These are phyloP conservation scores for Colletotrichum caudatum DNA, from an alignment of 2,329 filamentous ascomycete genomes.

Conservation along the genomic window DNA sequence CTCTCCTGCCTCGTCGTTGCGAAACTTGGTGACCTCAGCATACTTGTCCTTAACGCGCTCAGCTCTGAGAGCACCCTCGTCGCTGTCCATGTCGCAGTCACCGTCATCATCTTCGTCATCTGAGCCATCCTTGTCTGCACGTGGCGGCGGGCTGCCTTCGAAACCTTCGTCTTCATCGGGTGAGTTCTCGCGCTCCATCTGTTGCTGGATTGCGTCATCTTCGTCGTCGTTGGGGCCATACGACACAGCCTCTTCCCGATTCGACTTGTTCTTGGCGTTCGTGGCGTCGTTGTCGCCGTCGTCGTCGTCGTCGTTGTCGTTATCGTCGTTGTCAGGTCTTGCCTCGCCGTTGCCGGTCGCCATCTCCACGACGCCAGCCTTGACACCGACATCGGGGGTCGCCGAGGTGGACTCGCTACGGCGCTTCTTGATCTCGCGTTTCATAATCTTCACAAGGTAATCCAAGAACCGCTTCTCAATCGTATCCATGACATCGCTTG, in stretches of 20 bases:
- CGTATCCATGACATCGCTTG: slow-evolving; percentile 80
- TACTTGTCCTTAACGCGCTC: slow-evolving; percentile 73
- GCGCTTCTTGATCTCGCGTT: slow-evolving; percentile 87
- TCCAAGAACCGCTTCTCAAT: slow-evolving; percentile 86
- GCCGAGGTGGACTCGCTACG: slow-evolving; percentile 73
- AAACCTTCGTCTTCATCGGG: slow-evolving; percentile 65
- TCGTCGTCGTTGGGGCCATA: slow-evolving; percentile 95
- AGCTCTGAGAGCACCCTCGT: slow-evolving; percentile 60
- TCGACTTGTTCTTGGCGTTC: slow-evolving; percentile 78
- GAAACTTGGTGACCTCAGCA: slow-evolving; percentile 79
- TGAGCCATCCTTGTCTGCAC: slow-evolving; percentile 36
- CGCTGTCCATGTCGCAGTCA: slow-evolving; percentile 57
- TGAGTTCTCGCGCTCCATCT: slow-evolving; percentile 69
- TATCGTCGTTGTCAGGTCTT: slow-evolving; percentile 62
- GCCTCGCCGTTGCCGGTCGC: slow-evolving; percentile 55
- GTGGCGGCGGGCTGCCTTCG: slow-evolving; percentile 60
- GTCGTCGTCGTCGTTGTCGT: slow-evolving; percentile 76
- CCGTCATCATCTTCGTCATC: slow-evolving; percentile 53
- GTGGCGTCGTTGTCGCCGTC: slow-evolving; percentile 84
- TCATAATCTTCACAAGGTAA: slow-evolving; percentile 76
- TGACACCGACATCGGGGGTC: slow-evolving; percentile 77
- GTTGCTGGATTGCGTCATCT: slow-evolving; percentile 79
- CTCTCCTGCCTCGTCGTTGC: slow-evolving; percentile 81
- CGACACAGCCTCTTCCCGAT: slow-evolving; percentile 84
- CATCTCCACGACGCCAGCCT: slow-evolving; percentile 65